Percentiles rank a stretch among this genome's conserved stretches.
Evolutionary conservation across 441 rosid genomes (phyloP).

Genomic region (Eutrema salsugineum): DNA sequence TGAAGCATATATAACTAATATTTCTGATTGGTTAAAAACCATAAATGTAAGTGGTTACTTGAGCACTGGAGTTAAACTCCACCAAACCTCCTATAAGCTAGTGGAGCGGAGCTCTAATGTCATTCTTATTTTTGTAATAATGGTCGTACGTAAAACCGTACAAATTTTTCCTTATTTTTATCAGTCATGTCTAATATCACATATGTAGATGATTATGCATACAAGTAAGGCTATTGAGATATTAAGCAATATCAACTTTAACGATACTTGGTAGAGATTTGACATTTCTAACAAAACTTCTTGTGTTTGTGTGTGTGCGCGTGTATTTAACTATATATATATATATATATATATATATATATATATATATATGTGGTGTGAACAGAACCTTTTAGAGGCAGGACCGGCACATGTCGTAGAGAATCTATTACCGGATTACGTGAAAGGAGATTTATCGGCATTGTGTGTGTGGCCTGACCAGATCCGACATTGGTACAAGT

Average conservation of each 20-base stretch:
- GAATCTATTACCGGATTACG: constrained; percentile 62
- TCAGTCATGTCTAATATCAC: not conserved
- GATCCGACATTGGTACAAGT: constrained; percentile 83
- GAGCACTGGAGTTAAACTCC: no score
- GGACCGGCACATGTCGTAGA: constrained; percentile 70
- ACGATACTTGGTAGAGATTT: not conserved
- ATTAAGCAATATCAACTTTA: not conserved
- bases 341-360: no score
- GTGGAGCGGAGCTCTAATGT: no score
- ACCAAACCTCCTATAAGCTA: no score
- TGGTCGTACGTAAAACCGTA: not conserved
- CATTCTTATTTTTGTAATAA: no score
- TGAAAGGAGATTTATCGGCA: constrained; percentile 71
- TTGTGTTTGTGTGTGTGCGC: not conserved
- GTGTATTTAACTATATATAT: no score
- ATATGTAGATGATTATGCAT: not conserved
- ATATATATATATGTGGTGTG: not conserved
- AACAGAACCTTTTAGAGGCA: constrained; percentile 64
- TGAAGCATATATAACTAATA: no score
- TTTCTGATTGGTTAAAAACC: not conserved
- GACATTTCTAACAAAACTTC: not conserved
- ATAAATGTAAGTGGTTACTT: no score
- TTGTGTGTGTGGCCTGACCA: constrained; percentile 94
- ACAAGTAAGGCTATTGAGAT: not conserved
- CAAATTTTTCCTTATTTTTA: not conserved